Evolutionary conservation across 768 basidiomycete species (phyloP), one percentile per base, ranked within the genome.

Genomic region (Tricholomella constricta): DNA sequence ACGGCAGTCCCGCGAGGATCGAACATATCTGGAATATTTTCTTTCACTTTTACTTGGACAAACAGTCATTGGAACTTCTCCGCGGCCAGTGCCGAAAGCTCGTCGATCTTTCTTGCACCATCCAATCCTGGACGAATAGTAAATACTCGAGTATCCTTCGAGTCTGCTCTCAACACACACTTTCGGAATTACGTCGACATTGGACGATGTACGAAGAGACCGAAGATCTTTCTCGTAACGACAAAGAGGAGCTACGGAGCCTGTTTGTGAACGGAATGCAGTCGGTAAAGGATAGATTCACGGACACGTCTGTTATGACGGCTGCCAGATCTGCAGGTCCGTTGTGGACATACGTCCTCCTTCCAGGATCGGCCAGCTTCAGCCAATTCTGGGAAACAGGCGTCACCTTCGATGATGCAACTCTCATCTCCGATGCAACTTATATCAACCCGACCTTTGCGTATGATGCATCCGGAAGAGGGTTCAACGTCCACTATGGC

Each of bases 31-130:
- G 77, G 78, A 71, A 76, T 46, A 72, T 79, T 2, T 82, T 78
- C 64, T 80, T 74, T 53, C 76, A 82, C 55, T 63, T 81, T 37
- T 76, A 70, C 51, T 54, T 83, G 14, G 74, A 81, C 62, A 55
- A 75, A 19, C 25, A 27, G 2, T 65, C 75, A 0, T 59, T 71
- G 11, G 42, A 62, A 1, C 45, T 69, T n/a, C 49, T 83, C 17
- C 45, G 68, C 2, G 38, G 55, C 0, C 81, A 81, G 31, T 78
- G 74, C 54, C 55, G 55, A 7, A 72, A 68, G 48, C 72, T 82
- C 14, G 42, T 73, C 12, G 60, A 65, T 4, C 49, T 69, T 3
- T 72, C 77, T 0, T 45, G 56, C 6, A 61, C 65, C 46, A 49
- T 77, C 19, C 46, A 68, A 4, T 53, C 62, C 1, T 83, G 82